These are phyloP conservation scores for Zymoseptoria ardabiliae DNA, from an alignment of 2,329 filamentous ascomycete species.

Conservation along the genomic window DNA sequence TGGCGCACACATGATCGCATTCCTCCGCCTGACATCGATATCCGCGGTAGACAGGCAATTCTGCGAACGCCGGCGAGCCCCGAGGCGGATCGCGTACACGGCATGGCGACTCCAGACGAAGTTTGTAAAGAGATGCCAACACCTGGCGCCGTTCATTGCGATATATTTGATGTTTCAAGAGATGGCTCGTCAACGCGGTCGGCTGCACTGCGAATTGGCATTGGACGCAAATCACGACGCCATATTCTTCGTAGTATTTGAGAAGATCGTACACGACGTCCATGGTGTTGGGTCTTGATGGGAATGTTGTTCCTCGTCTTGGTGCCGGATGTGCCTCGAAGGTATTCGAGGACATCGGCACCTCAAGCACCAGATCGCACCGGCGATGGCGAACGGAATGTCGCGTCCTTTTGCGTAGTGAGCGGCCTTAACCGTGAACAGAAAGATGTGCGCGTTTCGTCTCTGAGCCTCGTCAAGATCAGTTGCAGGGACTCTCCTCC, in stretches of 20 bases:
- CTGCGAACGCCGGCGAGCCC: conserved; percentile 3
- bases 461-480: no score
- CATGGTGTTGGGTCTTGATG: neutral
- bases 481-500: no score
- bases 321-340: neutral
- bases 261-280: conserved; percentile 2
- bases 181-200: conserved; percentile 9
- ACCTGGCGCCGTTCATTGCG: conserved; percentile 11
- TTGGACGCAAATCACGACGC: conserved; percentile 12
- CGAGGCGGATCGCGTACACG: neutral
- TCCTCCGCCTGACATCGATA: conserved; percentile 3
- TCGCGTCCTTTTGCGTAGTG: neutral
- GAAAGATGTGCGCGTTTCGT: neutral
- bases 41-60: conserved; percentile 10
- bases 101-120: conserved; percentile 7
- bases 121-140: conserved; percentile 6
- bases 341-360: neutral
- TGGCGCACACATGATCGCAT: conserved; percentile 13
- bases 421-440: neutral
- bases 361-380: neutral
- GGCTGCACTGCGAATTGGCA: conserved; percentile 15
- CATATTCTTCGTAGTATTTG: conserved; percentile 12
- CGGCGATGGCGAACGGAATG: neutral
- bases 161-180: conserved; percentile 14
- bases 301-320: neutral